Evolutionary conservation across 1,284 basidiomycete species (phyloP), one percentile per base, ranked within the genome.

Genomic region (Pseudozyma flocculosa): DNA sequence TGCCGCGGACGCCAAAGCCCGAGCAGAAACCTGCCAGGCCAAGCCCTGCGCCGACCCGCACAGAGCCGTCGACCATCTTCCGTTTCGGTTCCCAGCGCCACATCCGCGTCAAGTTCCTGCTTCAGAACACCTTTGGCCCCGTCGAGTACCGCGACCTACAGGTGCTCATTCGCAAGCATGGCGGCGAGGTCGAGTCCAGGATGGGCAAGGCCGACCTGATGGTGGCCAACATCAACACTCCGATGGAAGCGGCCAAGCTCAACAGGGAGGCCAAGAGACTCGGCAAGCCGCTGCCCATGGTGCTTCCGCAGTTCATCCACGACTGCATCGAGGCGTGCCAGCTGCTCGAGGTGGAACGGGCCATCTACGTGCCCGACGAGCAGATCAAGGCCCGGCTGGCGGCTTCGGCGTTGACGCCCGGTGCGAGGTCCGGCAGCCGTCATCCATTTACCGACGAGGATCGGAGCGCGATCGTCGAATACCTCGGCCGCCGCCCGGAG

Each of bases 211-310:
- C 62, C 17, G 49, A 65, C 39, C n/a, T 61, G 22, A 52, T 65
- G 23, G 37, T 53, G 24, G 47, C 60, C 17, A 58, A 65, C 32
- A 54, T 54, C 1, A 18, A 43, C 5, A 26, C 30, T 19, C 13
- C 29, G 8, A 21, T 22, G 19, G 48, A 19, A 0, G 48, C 62
- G 0, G 48, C 29, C 9, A 57, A 49, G 30, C 36, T 45, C 10
- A 43, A 52, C 19, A 38, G 41, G 19, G 38, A 49, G 1, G 54
- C 62, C 1, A 50, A 47, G n/a, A 17, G 42, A 10, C 19, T 65
- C 4, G 62, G 58, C 15, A 45, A 61, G 44, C 62, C 62, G 8
- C 54, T 65, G 17, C 62, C 62, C 18, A 56, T 65, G 8, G 58
- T 65, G 18, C 49, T 32, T 2, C n/a, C 41, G 22, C 50, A 61